A percentile compares a stretch with the other conserved stretches of the same genome.
These are phyloP conservation scores for Mycena indigotica DNA, from an alignment of 768 basidiomycete species.

Conservation along the genomic window DNA sequence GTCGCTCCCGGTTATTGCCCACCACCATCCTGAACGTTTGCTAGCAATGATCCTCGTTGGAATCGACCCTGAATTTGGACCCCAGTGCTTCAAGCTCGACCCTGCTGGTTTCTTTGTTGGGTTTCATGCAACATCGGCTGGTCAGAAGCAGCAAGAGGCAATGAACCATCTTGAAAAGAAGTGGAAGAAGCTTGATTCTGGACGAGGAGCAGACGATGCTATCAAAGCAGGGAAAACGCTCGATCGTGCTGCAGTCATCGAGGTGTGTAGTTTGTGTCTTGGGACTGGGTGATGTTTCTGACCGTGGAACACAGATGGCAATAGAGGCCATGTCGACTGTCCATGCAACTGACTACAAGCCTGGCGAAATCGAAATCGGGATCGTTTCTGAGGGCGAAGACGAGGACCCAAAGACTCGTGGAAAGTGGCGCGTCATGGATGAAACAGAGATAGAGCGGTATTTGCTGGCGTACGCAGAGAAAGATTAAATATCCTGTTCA, in stretches of 20 bases:
- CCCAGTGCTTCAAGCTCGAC: constrained; percentile 98
- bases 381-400: constrained; percentile 79
- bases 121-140: constrained; percentile 95
- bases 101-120: constrained; percentile 99
- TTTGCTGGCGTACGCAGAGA: constrained; percentile 86
- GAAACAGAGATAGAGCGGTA: constrained; percentile 79
- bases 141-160: constrained; percentile 97
- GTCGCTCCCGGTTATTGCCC: constrained; percentile 34
- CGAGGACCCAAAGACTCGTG: constrained; percentile 71
- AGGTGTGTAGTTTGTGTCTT: constrained; percentile 53
- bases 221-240: constrained; percentile 73
- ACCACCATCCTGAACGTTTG: background rate
- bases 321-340: constrained; percentile 94
- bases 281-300: background rate
- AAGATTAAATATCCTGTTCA: too few species aligned
- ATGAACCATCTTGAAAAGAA: constrained; percentile 99
- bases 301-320: constrained; percentile 61
- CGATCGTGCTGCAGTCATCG: constrained; percentile 79
- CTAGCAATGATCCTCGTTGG: constrained; percentile 96
- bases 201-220: constrained; percentile 78
- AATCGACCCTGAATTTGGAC: constrained; percentile 85
- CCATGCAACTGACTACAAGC: constrained; percentile 94
- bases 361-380: constrained; percentile 94
- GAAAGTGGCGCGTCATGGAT: constrained; percentile 78
- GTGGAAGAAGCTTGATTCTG: constrained; percentile 92